Evolutionary conservation across 75 land plant genomes (phyloP).

Genomic region (Pinus albicaulis): DNA sequence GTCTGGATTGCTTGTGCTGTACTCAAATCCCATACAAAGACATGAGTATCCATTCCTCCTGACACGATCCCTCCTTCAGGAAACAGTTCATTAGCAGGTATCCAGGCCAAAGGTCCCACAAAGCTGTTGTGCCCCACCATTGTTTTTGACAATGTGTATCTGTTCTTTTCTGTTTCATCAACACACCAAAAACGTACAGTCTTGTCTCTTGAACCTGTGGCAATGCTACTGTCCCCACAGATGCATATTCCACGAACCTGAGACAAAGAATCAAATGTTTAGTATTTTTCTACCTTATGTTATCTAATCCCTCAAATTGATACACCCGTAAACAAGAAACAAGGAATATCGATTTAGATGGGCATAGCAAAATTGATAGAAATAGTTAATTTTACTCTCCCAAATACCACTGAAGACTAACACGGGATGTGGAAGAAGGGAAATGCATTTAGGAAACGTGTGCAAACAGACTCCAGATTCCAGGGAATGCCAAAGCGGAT

Average conservation of each 20-base stretch:
- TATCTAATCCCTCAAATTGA: neutral
- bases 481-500: no score
- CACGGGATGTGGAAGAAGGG: no score
- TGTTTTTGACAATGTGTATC: conserved; percentile 44
- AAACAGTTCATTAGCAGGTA: conserved; percentile 57
- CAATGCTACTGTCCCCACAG: conserved; percentile 62
- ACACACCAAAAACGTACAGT: conserved; percentile 81
- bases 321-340: neutral
- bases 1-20: conserved; percentile 47
- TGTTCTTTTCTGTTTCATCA: conserved; percentile 32
- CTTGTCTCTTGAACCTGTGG: conserved; percentile 88
- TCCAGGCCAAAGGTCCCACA: conserved; percentile 91
- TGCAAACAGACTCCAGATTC: no score
- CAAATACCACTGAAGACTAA: neutral
- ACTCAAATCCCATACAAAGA: conserved; percentile 83
- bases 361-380: neutral
- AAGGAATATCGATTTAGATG: neutral
- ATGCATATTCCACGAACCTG: conserved; percentile 92
- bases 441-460: no score
- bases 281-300: neutral
- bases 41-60: conserved; percentile 94
- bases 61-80: conserved; percentile 88
- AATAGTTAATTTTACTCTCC: neutral
- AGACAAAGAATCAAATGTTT: neutral
- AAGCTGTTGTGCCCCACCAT: conserved; percentile 86